Conservation (phyloP, 164 flowering plant genomes). For the Aristolochia californica region DNA sequence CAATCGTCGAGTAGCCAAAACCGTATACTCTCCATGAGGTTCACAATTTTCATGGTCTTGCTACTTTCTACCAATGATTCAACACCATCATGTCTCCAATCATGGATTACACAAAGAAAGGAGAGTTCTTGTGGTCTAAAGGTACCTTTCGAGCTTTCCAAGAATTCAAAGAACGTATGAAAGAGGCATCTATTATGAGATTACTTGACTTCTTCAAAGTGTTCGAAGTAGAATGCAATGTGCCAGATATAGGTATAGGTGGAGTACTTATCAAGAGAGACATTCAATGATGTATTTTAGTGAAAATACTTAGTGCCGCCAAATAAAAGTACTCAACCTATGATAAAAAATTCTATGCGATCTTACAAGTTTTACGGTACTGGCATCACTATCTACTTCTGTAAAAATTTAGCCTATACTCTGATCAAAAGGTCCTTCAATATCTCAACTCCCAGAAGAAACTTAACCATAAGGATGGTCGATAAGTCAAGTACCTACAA, state of each 20-base stretch:
- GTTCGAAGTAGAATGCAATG: not conserved
- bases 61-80: not conserved
- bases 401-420: not conserved
- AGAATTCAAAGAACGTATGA: not conserved
- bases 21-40: not conserved
- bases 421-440: not conserved
- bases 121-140: not conserved
- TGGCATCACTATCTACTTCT: conserved; percentile 1
- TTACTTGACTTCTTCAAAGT: not conserved
- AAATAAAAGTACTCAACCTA: too few species aligned
- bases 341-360: too few species aligned
- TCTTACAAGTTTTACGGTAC: not conserved
- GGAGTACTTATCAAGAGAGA: not conserved
- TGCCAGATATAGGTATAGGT: not conserved
- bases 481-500: conserved; percentile 3
- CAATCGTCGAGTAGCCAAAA: not conserved
- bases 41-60: not conserved
- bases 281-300: not conserved
- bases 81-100: not conserved
- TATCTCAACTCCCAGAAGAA: conserved; percentile 4
- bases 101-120: not conserved
- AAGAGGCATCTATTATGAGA: not conserved
- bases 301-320: not conserved
- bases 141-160: not conserved
- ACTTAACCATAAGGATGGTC: not conserved